phyloP scores from a whole-genome alignment of 202 grass and related monocot species.

The Brachypodium distachyon region DNA sequence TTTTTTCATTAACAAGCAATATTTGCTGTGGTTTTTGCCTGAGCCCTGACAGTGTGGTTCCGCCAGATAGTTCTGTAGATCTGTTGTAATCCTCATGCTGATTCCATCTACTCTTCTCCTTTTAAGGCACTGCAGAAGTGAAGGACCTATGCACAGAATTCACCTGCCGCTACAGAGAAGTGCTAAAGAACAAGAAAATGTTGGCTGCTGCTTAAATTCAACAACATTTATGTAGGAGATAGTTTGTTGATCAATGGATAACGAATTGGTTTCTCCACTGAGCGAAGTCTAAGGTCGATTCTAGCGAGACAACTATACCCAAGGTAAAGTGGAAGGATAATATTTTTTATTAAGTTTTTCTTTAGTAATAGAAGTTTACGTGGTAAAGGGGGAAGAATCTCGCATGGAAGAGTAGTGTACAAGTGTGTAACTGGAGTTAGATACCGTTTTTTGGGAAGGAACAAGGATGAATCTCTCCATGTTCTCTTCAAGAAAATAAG shows the following conservation, averaged over 20 bases:
- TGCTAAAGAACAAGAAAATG: not conserved
- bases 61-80: not conserved
- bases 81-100: not conserved
- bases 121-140: not conserved
- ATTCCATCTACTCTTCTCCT: not conserved
- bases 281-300: conserved; percentile 1
- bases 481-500: not conserved
- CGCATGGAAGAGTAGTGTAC: not conserved
- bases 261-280: not conserved
- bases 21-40: not conserved
- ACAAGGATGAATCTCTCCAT: not conserved
- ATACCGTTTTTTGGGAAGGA: not conserved
- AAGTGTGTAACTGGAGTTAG: not conserved
- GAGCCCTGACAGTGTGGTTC: not conserved
- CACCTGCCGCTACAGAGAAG: conserved; percentile 3
- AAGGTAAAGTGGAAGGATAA: conserved; percentile 14
- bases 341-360: not conserved
- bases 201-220: not conserved
- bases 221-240: too few relatives aligned
- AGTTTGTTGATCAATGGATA: too few relatives aligned
- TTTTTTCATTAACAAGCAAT: not conserved
- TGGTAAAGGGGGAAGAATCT: not conserved
- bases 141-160: not conserved
- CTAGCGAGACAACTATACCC: not conserved
- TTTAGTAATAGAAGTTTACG: conserved; percentile 15